phyloP scores from a whole-genome alignment of 768 basidiomycete genomes.

The Kondoa malvinella region DNA sequence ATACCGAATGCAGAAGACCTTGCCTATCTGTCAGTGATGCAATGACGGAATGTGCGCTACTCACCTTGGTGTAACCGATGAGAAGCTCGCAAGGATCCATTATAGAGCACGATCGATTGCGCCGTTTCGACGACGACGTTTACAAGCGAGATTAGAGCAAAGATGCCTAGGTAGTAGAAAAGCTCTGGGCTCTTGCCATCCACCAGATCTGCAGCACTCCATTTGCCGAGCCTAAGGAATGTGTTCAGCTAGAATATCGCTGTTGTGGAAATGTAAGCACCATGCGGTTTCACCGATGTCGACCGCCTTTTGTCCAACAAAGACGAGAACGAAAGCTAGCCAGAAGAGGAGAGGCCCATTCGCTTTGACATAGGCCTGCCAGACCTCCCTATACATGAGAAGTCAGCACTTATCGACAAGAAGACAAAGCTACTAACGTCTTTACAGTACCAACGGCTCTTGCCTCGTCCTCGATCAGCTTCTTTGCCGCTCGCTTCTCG shows the following conservation, averaged over 20 bases:
- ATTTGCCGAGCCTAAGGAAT: not conserved
- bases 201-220: not conserved
- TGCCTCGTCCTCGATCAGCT: conserved; percentile 25
- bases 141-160: conserved; percentile 19
- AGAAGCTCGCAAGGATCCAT: conserved; percentile 21
- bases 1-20: conserved; percentile 2
- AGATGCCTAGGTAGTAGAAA: conserved; percentile 15
- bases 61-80: conserved; percentile 17
- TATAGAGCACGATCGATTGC: conserved; percentile 23
- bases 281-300: conserved; percentile 24
- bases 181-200: not conserved
- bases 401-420: not conserved
- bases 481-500: conserved; percentile 15
- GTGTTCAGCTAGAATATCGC: conserved; percentile 10
- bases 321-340: conserved; percentile 18
- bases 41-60: too few species aligned
- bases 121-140: conserved; percentile 20
- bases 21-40: not conserved
- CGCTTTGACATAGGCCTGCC: conserved; percentile 21
- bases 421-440: not conserved
- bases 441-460: conserved; percentile 20
- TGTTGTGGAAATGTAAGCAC: conserved; percentile 22
- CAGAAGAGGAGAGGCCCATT: conserved; percentile 24
- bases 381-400: conserved; percentile 10
- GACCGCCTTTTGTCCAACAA: conserved; percentile 20